Percentiles rank a stretch among this genome's conserved stretches.
Conservation (phyloP, 225 moss, liverwort and hornwort genomes). For the Rhytidiadelphus loreus region DNA sequence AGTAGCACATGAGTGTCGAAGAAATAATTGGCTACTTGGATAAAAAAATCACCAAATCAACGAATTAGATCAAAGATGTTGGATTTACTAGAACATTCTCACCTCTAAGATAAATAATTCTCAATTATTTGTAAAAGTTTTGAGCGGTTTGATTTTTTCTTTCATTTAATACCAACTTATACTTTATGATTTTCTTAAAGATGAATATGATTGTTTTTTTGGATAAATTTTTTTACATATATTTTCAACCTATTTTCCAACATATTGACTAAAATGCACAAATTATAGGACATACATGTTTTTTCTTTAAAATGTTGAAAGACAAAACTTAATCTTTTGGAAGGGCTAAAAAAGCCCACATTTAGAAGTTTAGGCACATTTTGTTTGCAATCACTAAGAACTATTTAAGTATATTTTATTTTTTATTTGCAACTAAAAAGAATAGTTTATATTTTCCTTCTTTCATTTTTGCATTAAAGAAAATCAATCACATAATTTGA, state of each 20-base stretch:
- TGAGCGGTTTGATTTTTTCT: neutral
- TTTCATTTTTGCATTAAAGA: neutral
- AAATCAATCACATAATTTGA: neutral
- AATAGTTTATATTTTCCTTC: neutral
- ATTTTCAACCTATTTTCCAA: neutral
- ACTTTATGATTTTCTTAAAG: neutral
- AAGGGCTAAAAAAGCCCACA: neutral
- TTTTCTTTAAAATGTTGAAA: neutral
- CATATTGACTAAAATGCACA: neutral
- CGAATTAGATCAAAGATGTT: too few species aligned
- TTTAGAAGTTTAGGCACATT: neutral
- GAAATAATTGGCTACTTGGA: too few species aligned
- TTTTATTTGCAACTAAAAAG: neutral
- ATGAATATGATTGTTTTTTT: neutral
- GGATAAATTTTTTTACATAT: too few species aligned
- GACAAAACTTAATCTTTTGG: neutral
- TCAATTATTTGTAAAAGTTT: neutral
- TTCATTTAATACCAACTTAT: neutral
- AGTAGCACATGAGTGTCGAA: too few species aligned
- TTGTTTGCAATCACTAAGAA: neutral
- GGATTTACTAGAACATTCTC: rapidly evolving
- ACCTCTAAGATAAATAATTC: neutral
- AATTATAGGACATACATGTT: neutral
- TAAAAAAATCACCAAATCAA: too few species aligned
- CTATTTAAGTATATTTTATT: neutral